Conservation (phyloP, 805 yeast genomes). For the Yarrowia sp. region DNA sequence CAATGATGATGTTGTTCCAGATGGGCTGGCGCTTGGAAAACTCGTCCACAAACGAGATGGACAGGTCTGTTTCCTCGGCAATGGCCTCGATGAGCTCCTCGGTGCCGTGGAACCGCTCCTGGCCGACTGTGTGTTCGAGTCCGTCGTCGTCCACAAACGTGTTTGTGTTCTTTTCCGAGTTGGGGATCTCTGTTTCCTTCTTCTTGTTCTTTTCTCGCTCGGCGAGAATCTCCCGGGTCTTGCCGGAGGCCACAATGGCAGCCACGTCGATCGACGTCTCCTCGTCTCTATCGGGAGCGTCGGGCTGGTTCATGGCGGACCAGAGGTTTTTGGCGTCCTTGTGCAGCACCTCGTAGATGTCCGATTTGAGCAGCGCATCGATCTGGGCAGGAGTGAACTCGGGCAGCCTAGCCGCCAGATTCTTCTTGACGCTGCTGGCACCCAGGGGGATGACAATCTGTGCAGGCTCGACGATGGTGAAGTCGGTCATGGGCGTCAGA, state of each 20-base stretch:
- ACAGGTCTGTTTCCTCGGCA: slow-evolving; percentile 60
- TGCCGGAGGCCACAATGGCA: slow-evolving; percentile 80
- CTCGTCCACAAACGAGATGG: slow-evolving; percentile 67
- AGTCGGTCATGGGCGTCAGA: slow-evolving; percentile 80
- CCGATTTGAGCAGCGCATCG: slow-evolving; percentile 74
- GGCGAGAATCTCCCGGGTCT: slow-evolving; percentile 72
- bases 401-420: slow-evolving; percentile 63
- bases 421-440: slow-evolving; percentile 66
- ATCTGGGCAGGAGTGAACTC: slow-evolving; percentile 63
- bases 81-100: slow-evolving; percentile 63
- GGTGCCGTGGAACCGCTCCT: slow-evolving; percentile 86
- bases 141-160: slow-evolving; percentile 68
- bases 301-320: slow-evolving; percentile 58
- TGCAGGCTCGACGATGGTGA: slow-evolving; percentile 65
- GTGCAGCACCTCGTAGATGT: slow-evolving; percentile 78
- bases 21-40: slow-evolving; percentile 76
- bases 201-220: slow-evolving; percentile 62
- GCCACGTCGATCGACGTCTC: slow-evolving; percentile 89
- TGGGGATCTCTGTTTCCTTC: slow-evolving; percentile 51
- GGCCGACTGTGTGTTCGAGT: slow-evolving; percentile 72
- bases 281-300: slow-evolving; percentile 55
- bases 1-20: slow-evolving; percentile 80
- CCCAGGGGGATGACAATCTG: slow-evolving; percentile 62
- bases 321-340: slow-evolving; percentile 65
- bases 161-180: slow-evolving; percentile 77